Evolutionary conservation across 768 basidiomycete genomes (phyloP), one percentile per base, ranked within the genome.

Genomic region (Goffeauzyma gilvescens): DNA sequence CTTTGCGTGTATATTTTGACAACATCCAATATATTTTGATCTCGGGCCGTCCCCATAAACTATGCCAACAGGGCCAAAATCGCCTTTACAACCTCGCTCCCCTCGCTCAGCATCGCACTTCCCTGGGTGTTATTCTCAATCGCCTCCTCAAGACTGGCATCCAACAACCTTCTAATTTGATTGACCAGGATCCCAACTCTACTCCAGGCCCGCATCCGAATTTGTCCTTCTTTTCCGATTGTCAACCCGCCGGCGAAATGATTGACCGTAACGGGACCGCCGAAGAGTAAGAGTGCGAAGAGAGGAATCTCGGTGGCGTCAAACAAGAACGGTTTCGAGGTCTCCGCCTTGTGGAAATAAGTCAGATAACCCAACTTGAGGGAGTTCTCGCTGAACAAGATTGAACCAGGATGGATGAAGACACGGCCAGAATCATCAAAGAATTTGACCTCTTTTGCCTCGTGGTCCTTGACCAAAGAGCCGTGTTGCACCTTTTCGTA

Each of bases 231-330:
- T 33, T 70, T 72, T 13, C 64, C 70, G 14, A 66, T 45, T 4
- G 71, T 73, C 31, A 89, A 60, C 0, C 80, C 82, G n/a, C 83
- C 81, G 8, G 69, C 73, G 32, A 84, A 70, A 51, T 86, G 81
- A 51, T 87, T 78, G 40, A 86, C 74, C 5, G 73, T 64, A 14
- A 93, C 75, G 4, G 71, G 68, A 0, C 84, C 85, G 2, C 86
- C 86, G 52, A 90, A 85, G 6, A 93, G 67, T 22, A 93, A 63
- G 12, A 89, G 64, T 1, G 76, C 80, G 58, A 83, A 89, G n/a
- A 86, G 65, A 5, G 86, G 83, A n/a, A 87, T 71, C 80, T 86
- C 80, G 1, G 82, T 87, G 5, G 76, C 83, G 60, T 87, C 86
- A 32, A 83, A 71, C 49, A 95, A 55, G 62, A 80, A 93, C 1